Conservation (phyloP, 1,284 basidiomycete genomes). For the Sanghuangporus baumii region DNA sequence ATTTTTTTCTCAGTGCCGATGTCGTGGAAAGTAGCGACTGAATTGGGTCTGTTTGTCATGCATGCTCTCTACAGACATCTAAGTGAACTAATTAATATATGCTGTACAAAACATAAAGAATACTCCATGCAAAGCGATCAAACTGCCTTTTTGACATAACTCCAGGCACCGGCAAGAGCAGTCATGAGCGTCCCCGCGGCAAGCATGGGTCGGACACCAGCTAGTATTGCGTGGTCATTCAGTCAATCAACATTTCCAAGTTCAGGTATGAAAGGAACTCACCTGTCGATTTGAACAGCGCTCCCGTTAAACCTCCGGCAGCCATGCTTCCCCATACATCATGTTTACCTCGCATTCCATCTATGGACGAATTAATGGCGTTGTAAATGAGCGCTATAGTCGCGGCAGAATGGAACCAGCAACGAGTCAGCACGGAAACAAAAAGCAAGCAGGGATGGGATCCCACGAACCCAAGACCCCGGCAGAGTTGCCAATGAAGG, state of each 20-base stretch:
- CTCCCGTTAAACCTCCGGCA: conserved; percentile 89
- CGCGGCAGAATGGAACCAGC: conserved; percentile 31
- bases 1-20: conserved; percentile 1
- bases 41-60: neutral
- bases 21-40: conserved; percentile 1
- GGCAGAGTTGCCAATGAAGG: conserved; percentile 97
- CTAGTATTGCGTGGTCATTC: conserved; percentile 38
- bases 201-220: conserved; percentile 85
- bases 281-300: conserved; percentile 93
- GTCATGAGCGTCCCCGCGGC: conserved; percentile 88
- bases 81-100: conserved; percentile 16
- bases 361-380: conserved; percentile 91
- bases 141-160: conserved; percentile 82
- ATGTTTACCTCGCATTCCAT: conserved; percentile 85
- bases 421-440: conserved; percentile 27
- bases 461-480: conserved; percentile 81
- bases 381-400: conserved; percentile 89
- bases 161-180: conserved; percentile 86
- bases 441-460: conserved; percentile 10
- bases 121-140: conserved; percentile 26
- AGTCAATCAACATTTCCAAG: conserved; percentile 16
- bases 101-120: conserved; percentile 10
- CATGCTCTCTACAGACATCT: conserved; percentile 8
- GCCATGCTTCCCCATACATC: conserved; percentile 89
- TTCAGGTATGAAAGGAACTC: conserved; percentile 36